Evolutionary conservation across 2,329 filamentous ascomycete genomes (phyloP).

Genomic region (Harringtonia aguacate): DNA sequence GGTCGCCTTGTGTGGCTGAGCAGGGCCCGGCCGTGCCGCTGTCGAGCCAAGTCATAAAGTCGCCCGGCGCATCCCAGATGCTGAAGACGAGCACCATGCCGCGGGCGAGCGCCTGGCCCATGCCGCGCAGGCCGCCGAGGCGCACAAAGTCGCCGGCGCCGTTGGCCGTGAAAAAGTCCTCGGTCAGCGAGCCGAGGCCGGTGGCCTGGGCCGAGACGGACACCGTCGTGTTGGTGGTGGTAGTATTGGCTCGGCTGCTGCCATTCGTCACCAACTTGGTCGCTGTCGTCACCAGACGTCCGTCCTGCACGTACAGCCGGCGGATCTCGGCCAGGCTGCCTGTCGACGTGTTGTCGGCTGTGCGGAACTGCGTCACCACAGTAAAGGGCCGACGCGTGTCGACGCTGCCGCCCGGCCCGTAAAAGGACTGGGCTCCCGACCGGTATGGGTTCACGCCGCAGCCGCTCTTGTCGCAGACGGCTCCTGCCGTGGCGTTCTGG

Average conservation of each 20-base stretch:
- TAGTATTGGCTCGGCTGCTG: neutral
- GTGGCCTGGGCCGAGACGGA: conserved; percentile 1
- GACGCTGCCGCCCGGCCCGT: conserved; percentile 13
- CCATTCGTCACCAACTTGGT: conserved; percentile 7
- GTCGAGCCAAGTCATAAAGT: conserved; percentile 49
- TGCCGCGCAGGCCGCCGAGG: conserved; percentile 17
- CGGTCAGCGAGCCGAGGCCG: conserved; percentile 10
- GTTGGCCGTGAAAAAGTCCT: conserved; percentile 12
- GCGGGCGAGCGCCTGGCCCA: conserved; percentile 27
- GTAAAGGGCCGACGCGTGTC: conserved; percentile 19
- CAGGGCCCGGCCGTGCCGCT: conserved; percentile 40
- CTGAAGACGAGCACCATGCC: conserved; percentile 43
- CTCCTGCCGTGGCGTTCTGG: conserved; percentile 9
- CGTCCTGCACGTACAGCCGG: conserved; percentile 36
- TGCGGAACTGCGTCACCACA: conserved; percentile 38
- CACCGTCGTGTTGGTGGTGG: conserved; percentile 1
- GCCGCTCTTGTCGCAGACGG: conserved; percentile 21
- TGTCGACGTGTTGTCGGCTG: conserved; percentile 14
- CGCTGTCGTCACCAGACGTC: conserved; percentile 29
- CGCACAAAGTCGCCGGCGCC: conserved; percentile 15
- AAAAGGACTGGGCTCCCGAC: conserved; percentile 17
- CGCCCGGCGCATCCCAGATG: conserved; percentile 43
- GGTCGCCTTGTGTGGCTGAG: conserved; percentile 40
- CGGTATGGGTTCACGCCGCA: conserved; percentile 24
- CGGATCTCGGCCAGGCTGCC: conserved; percentile 30